Evolutionary conservation across 176 grass and related monocot species (phyloP), one percentile per base, ranked within the genome.

Genomic region (Zizania latifolia): DNA sequence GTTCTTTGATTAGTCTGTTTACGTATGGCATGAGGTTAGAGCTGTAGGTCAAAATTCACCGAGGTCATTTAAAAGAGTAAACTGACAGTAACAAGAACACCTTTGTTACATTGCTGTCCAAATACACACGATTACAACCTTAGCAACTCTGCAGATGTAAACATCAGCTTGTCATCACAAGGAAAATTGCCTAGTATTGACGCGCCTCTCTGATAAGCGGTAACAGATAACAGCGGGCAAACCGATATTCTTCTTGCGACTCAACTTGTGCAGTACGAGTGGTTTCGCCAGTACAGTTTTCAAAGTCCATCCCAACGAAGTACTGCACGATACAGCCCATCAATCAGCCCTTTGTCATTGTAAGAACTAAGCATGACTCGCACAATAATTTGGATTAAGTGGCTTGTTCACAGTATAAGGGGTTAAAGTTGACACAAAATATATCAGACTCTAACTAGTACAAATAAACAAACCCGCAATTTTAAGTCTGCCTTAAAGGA

Each of bases 281-380:
- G 39, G 23, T 15, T 40, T 58, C 48, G 12, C 7, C 35, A 30
- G 19, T 26, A n/a, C n/a, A 64, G n/a, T 4, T 72, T 65, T 34
- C 8, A 41, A 7, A 55, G 10, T 60, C 39, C 29, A 48, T 67
- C 48, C 48, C 27, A 68, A 78, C 35, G 51, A 61, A 80, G 37
- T 45, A 70, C 65, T 61, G 55, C 65, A 71, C 28, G n/a, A 26
- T 35, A 71, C 66, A 71, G 37, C 30, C 30, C 38, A 36, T 46
- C 21, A 37, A 34, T 70, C 65, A 79, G 32, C 36, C 4, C 0
- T 46, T 23, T 37, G 56, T 40, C 27, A 12, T 32, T 6, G 34
- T 2, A 70, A 68, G 34, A 38, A 34, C 46, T 56, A 2, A 72
- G 17, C 41, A 4, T 45, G 41, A 16, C 14, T 45, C 43, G 17